A percentile compares a stretch with the other conserved stretches of the same genome.
These are phyloP conservation scores for Alternaria triticina DNA, from an alignment of 2,329 filamentous ascomycete species.

Conservation along the genomic window DNA sequence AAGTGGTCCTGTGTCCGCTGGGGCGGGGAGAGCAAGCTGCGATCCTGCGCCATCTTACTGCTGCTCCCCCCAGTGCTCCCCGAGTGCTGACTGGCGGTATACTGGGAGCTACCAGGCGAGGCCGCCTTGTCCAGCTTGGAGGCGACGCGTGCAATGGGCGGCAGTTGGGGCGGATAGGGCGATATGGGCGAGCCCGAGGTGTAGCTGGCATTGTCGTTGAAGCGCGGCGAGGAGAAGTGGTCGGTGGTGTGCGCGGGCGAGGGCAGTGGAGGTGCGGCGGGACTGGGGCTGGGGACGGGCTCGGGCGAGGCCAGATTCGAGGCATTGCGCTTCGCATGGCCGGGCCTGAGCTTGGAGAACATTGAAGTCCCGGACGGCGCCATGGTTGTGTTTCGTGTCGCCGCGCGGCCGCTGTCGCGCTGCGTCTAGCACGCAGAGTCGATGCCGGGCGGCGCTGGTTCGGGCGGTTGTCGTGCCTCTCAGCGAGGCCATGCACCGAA, in stretches of 20 bases:
- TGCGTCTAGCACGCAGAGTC: conserved; percentile 10
- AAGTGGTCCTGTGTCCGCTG: conserved; percentile 23
- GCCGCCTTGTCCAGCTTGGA: conserved; percentile 39
- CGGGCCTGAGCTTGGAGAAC: conserved; percentile 49
- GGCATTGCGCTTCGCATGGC: conserved; percentile 48
- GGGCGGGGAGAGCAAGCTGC: conserved; percentile 26
- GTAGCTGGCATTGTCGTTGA: conserved; percentile 38
- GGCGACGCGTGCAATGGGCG: conserved; percentile 49
- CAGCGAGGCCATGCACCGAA: conserved; percentile 42
- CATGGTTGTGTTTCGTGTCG: conserved; percentile 31
- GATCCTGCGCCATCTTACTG: conserved; percentile 16
- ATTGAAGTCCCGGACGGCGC: conserved; percentile 49
- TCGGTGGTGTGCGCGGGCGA: conserved; percentile 40
- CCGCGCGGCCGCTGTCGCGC: conserved; percentile 25
- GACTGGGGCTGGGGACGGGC: conserved; percentile 33
- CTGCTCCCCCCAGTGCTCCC: conserved; percentile 9
- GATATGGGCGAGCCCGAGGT: conserved; percentile 45
- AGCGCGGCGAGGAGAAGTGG: conserved; percentile 39
- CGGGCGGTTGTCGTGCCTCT: conserved; percentile 30
- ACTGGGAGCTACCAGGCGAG: conserved; percentile 15
- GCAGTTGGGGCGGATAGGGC: conserved; percentile 48
- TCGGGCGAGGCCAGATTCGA: conserved; percentile 45
- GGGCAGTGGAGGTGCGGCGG: conserved; percentile 31
- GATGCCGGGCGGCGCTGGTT: conserved; percentile 6
- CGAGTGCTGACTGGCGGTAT: conserved; percentile 17